Evolutionary conservation across 2,329 filamentous ascomycete species (phyloP).

Genomic region (Pyrenochaeta sp.): DNA sequence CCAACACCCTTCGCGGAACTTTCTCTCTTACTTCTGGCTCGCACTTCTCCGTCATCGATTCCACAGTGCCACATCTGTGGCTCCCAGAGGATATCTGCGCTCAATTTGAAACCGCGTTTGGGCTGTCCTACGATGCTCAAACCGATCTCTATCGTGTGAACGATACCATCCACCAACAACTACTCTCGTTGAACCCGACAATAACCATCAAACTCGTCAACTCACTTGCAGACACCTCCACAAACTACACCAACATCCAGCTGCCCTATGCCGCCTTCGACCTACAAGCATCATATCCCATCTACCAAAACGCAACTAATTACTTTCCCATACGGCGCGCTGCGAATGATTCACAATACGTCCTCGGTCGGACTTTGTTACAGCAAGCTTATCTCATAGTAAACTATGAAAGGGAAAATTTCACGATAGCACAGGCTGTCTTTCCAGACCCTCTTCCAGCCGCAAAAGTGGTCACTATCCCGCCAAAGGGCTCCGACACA

Average conservation of each 20-base stretch:
- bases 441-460: constrained; percentile 41
- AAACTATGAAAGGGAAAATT: constrained; percentile 56
- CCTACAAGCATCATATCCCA: constrained; percentile 58
- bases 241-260: constrained; percentile 51
- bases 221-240: constrained; percentile 36
- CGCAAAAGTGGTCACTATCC: constrained; percentile 37
- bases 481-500: constrained; percentile 9
- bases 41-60: constrained; percentile 50
- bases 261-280: constrained; percentile 60
- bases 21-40: constrained; percentile 38
- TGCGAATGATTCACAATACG: constrained; percentile 62
- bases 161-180: constrained; percentile 43
- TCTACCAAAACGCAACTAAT: constrained; percentile 66
- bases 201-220: constrained; percentile 49
- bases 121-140: constrained; percentile 46
- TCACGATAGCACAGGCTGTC: constrained; percentile 53
- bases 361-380: constrained; percentile 71
- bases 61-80: constrained; percentile 52
- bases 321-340: constrained; percentile 73
- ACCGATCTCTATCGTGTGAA: constrained; percentile 51
- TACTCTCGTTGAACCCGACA: constrained; percentile 39
- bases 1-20: constrained; percentile 43
- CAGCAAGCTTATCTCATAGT: constrained; percentile 67
- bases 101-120: constrained; percentile 50
- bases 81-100: constrained; percentile 50